Evolutionary conservation across 257 asterid species (phyloP).

Genomic region (Solanum boliviense): DNA sequence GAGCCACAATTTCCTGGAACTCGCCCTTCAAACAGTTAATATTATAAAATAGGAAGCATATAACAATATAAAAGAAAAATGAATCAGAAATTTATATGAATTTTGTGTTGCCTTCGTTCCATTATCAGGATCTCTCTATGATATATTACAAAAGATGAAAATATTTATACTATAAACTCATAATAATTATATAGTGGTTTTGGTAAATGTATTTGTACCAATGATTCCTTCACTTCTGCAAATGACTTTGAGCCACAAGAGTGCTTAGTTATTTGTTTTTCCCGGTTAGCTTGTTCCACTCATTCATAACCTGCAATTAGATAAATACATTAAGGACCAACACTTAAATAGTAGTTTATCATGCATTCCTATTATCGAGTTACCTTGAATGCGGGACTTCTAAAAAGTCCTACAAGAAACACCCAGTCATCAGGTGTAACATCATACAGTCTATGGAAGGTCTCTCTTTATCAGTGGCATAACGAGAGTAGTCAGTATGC

Average conservation of each 20-base stretch:
- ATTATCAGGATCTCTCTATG: neutral
- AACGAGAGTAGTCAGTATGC: neutral
- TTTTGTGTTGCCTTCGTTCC: neutral
- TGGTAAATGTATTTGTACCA: neutral
- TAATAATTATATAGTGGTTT: neutral
- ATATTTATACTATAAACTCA: neutral
- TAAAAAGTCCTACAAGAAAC: neutral
- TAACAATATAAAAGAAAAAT: neutral
- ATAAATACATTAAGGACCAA: neutral
- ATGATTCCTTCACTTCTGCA: neutral
- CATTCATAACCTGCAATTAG: neutral
- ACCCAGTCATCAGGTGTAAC: neutral
- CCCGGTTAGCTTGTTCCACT: neutral
- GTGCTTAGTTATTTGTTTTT: neutral
- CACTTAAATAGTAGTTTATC: neutral
- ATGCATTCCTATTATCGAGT: neutral
- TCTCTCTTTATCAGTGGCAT: neutral
- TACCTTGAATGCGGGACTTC: neutral
- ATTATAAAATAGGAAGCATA: neutral
- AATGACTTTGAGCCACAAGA: neutral
- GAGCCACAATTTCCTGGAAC: neutral
- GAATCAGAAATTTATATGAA: neutral
- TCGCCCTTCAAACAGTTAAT: neutral
- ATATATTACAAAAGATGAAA: neutral
- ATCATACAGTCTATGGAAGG: neutral